Evolutionary conservation across 2,329 filamentous ascomycete genomes (phyloP).

Genomic region (Fusarium denticulatum): DNA sequence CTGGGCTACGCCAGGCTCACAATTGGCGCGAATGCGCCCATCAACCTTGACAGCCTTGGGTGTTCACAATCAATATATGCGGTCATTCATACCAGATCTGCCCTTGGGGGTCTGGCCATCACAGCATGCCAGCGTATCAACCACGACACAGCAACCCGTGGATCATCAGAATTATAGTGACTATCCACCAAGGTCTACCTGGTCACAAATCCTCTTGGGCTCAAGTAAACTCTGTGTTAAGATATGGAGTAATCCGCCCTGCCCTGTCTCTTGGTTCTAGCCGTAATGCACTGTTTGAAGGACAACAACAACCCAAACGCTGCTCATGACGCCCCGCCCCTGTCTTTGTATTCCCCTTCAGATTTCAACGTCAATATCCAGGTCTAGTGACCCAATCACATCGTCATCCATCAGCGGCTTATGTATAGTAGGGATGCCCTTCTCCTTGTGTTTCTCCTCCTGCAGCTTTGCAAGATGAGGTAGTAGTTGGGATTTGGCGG

Average conservation of each 20-base stretch:
- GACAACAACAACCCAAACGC: conserved; percentile 4
- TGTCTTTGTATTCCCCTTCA: conserved; percentile 48
- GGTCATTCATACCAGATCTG: not conserved
- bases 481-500: conserved; percentile 55
- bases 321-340: conserved; percentile 9
- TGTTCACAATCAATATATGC: not conserved
- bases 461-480: conserved; percentile 65
- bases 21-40: not conserved
- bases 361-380: conserved; percentile 93
- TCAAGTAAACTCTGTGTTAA: not conserved
- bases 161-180: not conserved
- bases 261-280: conserved; percentile 17
- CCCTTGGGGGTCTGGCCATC: not conserved
- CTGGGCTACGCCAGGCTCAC: not conserved
- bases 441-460: conserved; percentile 63
- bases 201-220: not conserved
- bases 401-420: conserved; percentile 90
- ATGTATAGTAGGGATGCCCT: conserved; percentile 74
- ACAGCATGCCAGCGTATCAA: not conserved
- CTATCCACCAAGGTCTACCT: conserved; percentile 12
- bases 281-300: not conserved
- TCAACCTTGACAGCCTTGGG: not conserved
- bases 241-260: conserved; percentile 8
- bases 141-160: not conserved
- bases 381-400: conserved; percentile 86